These are phyloP conservation scores for Aspergillus versicolor DNA, from an alignment of 2,329 filamentous ascomycete genomes.

Conservation along the genomic window DNA sequence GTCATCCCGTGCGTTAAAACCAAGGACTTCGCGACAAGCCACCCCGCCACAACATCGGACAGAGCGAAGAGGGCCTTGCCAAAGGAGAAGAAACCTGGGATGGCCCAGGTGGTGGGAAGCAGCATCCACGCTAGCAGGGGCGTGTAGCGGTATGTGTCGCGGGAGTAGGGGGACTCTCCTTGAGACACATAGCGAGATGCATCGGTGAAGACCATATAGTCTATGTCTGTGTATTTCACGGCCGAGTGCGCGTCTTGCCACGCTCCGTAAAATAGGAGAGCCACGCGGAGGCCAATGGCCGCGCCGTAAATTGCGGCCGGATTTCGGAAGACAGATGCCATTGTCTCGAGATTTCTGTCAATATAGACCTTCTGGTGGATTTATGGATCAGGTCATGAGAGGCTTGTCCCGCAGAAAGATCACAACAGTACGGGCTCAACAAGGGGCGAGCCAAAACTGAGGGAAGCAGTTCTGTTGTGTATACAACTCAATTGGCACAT, in stretches of 20 bases:
- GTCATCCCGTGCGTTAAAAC: slow-evolving; percentile 48
- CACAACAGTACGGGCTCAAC: neutral
- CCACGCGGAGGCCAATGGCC: slow-evolving; percentile 62
- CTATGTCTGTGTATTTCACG: slow-evolving; percentile 97
- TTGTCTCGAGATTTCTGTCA: slow-evolving; percentile 2
- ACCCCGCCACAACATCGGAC: slow-evolving; percentile 82
- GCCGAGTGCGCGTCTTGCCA: slow-evolving; percentile 91
- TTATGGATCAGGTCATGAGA: neutral
- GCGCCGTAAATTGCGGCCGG: slow-evolving; percentile 34
- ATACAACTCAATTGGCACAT: neutral
- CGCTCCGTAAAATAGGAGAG: slow-evolving; percentile 80
- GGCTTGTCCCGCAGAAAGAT: neutral
- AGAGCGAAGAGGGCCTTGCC: slow-evolving; percentile 85
- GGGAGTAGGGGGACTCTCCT: slow-evolving; percentile 74
- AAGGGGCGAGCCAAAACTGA: neutral
- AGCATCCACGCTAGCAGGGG: slow-evolving; percentile 90
- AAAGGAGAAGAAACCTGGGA: slow-evolving; percentile 60
- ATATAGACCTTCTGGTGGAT: neutral
- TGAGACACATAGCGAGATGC: slow-evolving; percentile 73
- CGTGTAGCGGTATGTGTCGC: slow-evolving; percentile 96
- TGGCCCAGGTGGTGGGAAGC: slow-evolving; percentile 67
- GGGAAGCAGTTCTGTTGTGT: neutral
- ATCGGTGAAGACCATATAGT: slow-evolving; percentile 98
- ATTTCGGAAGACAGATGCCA: slow-evolving; percentile 31
- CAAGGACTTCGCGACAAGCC: slow-evolving; percentile 65